phyloP scores from a whole-genome alignment of 805 yeast genomes.

The Candida berthetii region DNA sequence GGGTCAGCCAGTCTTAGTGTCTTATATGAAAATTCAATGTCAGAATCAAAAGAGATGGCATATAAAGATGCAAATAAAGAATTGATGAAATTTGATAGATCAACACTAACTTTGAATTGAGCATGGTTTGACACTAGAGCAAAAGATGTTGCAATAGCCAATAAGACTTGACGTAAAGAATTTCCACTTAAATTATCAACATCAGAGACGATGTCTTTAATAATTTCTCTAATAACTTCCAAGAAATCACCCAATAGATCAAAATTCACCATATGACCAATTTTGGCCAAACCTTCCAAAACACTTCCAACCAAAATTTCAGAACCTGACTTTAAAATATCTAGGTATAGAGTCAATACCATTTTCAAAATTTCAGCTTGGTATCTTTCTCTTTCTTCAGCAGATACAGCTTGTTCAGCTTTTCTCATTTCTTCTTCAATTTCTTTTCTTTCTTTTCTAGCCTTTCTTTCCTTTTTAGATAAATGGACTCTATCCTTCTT shows the following conservation, averaged over 20 bases:
- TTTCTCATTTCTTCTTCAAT: constrained; percentile 85
- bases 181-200: constrained; percentile 40
- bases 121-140: constrained; percentile 74
- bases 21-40: constrained; percentile 80
- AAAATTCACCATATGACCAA: constrained; percentile 88
- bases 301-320: constrained; percentile 76
- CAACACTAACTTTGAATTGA: constrained; percentile 68
- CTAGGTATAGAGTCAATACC: constrained; percentile 69
- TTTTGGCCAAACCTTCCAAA: constrained; percentile 84
- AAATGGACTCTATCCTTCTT: constrained; percentile 89
- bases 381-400: constrained; percentile 77
- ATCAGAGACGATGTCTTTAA: constrained; percentile 40
- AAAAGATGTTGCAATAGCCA: constrained; percentile 88
- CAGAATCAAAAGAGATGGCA: constrained; percentile 69
- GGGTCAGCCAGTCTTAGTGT: constrained; percentile 81
- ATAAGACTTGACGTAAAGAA: constrained; percentile 59
- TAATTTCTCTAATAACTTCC: constrained; percentile 81
- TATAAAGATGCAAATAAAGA: constrained; percentile 66
- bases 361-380: constrained; percentile 81
- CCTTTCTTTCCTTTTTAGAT: constrained; percentile 85
- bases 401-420: constrained; percentile 85
- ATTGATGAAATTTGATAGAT: constrained; percentile 73
- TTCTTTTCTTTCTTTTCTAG: constrained; percentile 75
- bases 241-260: constrained; percentile 91
- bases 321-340: constrained; percentile 59